Percentiles rank a stretch among this genome's conserved stretches.
Evolutionary conservation across 305 asterid species (phyloP).

Genomic region (Galium porrigens): DNA sequence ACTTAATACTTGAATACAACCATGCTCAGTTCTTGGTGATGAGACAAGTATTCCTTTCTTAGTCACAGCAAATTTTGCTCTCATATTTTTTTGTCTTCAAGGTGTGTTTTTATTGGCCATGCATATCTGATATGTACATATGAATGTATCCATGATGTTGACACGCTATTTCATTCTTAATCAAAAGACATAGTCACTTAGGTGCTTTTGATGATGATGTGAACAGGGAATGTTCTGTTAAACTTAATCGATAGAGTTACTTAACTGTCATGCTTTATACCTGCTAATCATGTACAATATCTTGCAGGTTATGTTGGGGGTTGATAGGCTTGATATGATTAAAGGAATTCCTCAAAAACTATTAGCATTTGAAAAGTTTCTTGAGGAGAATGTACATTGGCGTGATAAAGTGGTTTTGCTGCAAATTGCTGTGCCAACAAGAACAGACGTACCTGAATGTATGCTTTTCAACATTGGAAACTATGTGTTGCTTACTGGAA

Average conservation of each 20-base stretch:
- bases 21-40: neutral
- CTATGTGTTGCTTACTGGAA: neutral
- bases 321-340: constrained; percentile 91
- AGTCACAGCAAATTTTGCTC: neutral
- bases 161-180: neutral
- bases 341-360: constrained; percentile 93
- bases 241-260: neutral
- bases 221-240: neutral
- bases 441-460: constrained; percentile 96
- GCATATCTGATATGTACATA: neutral
- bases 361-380: constrained; percentile 81
- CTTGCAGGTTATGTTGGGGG: constrained; percentile 79
- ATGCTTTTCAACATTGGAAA: constrained; percentile 22
- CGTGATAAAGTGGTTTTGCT: constrained; percentile 79
- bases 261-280: neutral
- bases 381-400: constrained; percentile 74
- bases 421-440: constrained; percentile 93
- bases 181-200: neutral
- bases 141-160: neutral
- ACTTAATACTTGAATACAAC: neutral
- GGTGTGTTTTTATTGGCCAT: neutral
- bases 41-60: constrained; percentile 2
- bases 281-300: constrained; percentile 19
- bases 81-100: neutral
- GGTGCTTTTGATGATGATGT: neutral